Base-by-base conservation (phyloP, 106 monocot species). In the Phalaenopsis aphrodite region DNA sequence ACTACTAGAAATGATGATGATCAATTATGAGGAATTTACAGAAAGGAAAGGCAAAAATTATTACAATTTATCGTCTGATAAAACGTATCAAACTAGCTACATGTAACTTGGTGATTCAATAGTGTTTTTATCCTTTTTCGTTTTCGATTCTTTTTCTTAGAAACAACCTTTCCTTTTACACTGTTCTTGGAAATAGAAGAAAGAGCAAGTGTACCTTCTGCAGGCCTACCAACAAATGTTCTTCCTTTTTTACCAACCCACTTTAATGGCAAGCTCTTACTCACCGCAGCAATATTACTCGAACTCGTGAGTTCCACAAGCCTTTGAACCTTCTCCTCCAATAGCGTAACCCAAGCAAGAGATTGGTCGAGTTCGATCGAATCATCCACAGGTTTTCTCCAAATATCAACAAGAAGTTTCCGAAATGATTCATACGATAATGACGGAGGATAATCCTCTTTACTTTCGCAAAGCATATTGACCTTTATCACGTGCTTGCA, bases 401-500 rank as follows among this genome's bases (percentile, higher is more conserved):
- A 88, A 17, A 99, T 55, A 80, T 89, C 85, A 14, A 85, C 77
- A 56, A 99, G 55, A 16, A 99, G 73, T 24, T 78, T 76, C 73
- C 80, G 78, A 80, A 92, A 99, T 5, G 99, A 89, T 21, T 78
- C 82, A 55, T 82, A 82, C 5, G 91, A 89, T 78, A 95, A 76
- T 1, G 94, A 88, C 39, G 87, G 85, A 8, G 41, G 78, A 55
- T 81, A 83, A 43, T 89, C 88, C 65, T 85, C 87, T 38, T 41
- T 74, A 41, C 72, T 55, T 39, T 85, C 75, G 41, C 85, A 88
- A 5, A 94, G n/a, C 82, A 88, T 83, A 56, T 87, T 99, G 8
- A 86, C 98, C 84, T 99, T 99, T 69, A 99, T 88, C 16, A 93
- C 49, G 86, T 99, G 98, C 68, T 99, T 94, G 89, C 98, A 99